Conservation (phyloP, 306 rosid species). For the Fragaria vesca region DNA sequence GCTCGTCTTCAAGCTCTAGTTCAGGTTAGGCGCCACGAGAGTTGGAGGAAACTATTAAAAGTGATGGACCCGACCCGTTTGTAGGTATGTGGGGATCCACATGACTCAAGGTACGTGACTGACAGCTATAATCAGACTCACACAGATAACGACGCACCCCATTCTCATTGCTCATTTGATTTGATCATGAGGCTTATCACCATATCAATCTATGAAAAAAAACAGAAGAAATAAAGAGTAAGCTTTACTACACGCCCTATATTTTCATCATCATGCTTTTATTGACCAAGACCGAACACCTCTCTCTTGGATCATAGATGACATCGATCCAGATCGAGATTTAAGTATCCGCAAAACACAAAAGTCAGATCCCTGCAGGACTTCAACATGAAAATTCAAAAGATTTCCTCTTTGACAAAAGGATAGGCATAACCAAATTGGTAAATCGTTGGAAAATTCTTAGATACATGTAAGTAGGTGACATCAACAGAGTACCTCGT, state of each 20-base stretch:
- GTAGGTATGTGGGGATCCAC: not conserved
- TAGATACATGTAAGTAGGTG: too few relatives aligned
- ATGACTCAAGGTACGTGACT: not conserved
- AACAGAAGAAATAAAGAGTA: too few relatives aligned
- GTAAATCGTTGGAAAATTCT: too few relatives aligned
- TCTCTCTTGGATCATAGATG: not conserved
- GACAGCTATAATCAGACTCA: not conserved
- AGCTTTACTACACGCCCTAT: not conserved
- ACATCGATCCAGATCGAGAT: not conserved
- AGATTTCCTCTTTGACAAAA: not conserved
- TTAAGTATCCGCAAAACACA: not conserved
- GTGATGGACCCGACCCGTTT: slow-evolving; percentile 4
- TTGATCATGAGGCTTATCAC: not conserved
- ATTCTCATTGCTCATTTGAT: not conserved
- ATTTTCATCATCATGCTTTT: not conserved
- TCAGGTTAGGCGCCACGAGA: not conserved
- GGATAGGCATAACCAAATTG: too few relatives aligned
- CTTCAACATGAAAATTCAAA: not conserved
- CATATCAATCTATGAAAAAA: not conserved
- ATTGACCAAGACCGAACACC: slow-evolving; percentile 6
- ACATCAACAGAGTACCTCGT: too few relatives aligned
- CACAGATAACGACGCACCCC: not conserved
- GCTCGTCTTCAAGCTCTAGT: not conserved
- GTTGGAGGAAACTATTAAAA: not conserved
- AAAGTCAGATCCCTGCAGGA: not conserved